These are phyloP conservation scores for Globisporangium lucens DNA, from an alignment of 352 stramenopile genomes.

Conservation along the genomic window DNA sequence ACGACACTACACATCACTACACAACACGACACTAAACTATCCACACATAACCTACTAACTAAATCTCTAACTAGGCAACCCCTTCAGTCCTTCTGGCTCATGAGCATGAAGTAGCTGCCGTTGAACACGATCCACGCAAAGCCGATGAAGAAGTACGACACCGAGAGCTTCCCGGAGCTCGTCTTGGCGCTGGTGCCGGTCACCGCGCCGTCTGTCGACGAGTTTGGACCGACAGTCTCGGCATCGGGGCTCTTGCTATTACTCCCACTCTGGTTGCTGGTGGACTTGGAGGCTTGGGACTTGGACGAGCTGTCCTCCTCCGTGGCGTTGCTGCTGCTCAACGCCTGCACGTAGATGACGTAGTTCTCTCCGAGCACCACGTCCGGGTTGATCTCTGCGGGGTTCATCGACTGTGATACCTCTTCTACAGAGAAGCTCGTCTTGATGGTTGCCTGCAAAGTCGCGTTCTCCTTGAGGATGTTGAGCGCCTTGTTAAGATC, in stretches of 20 bases:
- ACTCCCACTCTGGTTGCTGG: not conserved
- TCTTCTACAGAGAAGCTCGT: conserved; percentile 16
- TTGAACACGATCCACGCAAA: conserved; percentile 26
- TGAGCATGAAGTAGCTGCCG: conserved; percentile 22
- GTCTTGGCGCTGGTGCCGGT: not conserved
- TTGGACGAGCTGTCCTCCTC: not conserved
- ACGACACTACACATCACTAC: not conserved
- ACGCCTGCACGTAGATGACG: conserved; percentile 19
- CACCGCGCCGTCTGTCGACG: not conserved
- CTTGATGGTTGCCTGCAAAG: conserved; percentile 20
- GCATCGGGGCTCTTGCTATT: not conserved
- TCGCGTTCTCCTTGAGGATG: conserved; percentile 28
- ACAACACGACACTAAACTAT: conserved; percentile 4
- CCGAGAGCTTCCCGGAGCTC: conserved; percentile 8
- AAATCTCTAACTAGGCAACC: not conserved
- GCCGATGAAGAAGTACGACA: conserved; percentile 22
- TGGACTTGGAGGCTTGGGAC: not conserved
- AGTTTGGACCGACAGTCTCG: too few species aligned
- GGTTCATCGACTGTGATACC: conserved; percentile 16
- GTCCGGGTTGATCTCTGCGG: conserved; percentile 19
- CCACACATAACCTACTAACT: not conserved
- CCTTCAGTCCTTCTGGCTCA: conserved; percentile 15
- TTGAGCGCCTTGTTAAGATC: conserved; percentile 28
- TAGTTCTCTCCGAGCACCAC: conserved; percentile 22
- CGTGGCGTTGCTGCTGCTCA: conserved; percentile 3